Percentiles rank a stretch among this genome's conserved stretches.
phyloP scores from a whole-genome alignment of 2,329 filamentous ascomycete genomes.

The Fusarium humuli region DNA sequence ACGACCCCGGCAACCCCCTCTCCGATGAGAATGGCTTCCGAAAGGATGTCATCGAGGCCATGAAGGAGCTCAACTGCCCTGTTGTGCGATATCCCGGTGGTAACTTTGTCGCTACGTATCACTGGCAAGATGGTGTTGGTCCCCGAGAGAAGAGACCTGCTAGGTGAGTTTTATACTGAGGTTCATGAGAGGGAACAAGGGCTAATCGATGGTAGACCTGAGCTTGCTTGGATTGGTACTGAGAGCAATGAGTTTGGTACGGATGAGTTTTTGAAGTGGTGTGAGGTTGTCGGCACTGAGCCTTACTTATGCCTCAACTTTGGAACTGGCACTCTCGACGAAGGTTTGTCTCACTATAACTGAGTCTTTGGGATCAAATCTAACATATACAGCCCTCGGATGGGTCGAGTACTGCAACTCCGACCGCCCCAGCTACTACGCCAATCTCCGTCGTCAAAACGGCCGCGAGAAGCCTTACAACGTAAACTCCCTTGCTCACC shows the following conservation, averaged over 20 bases:
- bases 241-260: slow-evolving; percentile 86
- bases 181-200: too few species aligned
- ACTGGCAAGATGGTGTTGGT: slow-evolving; percentile 86
- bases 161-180: slow-evolving; percentile 40
- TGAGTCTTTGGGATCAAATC: neutral
- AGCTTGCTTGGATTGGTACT: slow-evolving; percentile 82
- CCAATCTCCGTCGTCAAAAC: slow-evolving; percentile 81
- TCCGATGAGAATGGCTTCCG: slow-evolving; percentile 81
- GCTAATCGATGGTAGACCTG: slow-evolving; percentile 57
- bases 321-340: slow-evolving; percentile 71
- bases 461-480: slow-evolving; percentile 82
- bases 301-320: slow-evolving; percentile 86
- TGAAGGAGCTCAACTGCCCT: slow-evolving; percentile 79
- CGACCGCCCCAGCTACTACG: slow-evolving; percentile 81
- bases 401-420: slow-evolving; percentile 93
- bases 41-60: slow-evolving; percentile 79
- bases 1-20: slow-evolving; percentile 79
- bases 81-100: slow-evolving; percentile 85
- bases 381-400: slow-evolving; percentile 61
- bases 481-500: slow-evolving; percentile 23
- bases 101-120: slow-evolving; percentile 87
- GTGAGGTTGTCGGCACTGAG: slow-evolving; percentile 76
- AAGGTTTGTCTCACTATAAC: slow-evolving; percentile 41
- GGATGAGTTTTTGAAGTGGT: slow-evolving; percentile 89
- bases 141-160: slow-evolving; percentile 75